A percentile compares a stretch with the other conserved stretches of the same genome.
Evolutionary conservation across 768 basidiomycete genomes (phyloP).

Genomic region (Suillus subalutaceus): DNA sequence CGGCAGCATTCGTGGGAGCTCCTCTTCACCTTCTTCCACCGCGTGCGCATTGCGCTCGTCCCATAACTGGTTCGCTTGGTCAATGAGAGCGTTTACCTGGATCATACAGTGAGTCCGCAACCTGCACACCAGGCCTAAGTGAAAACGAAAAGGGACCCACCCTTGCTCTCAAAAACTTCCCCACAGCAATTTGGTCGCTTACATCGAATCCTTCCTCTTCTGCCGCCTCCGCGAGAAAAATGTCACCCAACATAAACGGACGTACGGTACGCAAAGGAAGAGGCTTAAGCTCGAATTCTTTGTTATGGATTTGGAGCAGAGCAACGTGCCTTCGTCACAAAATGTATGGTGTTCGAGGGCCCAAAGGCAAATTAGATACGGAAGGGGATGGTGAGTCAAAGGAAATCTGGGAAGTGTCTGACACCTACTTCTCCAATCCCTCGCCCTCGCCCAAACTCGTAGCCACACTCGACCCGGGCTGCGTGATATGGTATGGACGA

Average conservation of each 20-base stretch:
- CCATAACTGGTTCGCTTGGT: constrained; percentile 76
- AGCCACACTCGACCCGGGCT: constrained; percentile 94
- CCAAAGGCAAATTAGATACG: background rate
- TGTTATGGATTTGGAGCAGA: constrained; percentile 83
- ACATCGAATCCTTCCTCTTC: constrained; percentile 79
- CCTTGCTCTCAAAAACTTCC: constrained; percentile 75
- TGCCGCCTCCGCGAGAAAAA: constrained; percentile 73
- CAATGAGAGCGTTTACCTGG: constrained; percentile 80
- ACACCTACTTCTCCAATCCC: constrained; percentile 78
- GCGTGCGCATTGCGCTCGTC: constrained; percentile 72
- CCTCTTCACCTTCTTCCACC: constrained; percentile 60
- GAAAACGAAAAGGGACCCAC: constrained; percentile 37
- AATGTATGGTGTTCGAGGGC: background rate
- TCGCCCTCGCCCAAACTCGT: constrained; percentile 95
- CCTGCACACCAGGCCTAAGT: background rate
- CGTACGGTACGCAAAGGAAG: constrained; percentile 90
- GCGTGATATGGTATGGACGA: constrained; percentile 88
- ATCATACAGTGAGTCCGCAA: constrained; percentile 7
- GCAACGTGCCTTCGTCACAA: constrained; percentile 76
- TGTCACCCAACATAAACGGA: constrained; percentile 89
- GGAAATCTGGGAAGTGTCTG: background rate
- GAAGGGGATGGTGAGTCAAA: background rate
- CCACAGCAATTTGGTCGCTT: constrained; percentile 80
- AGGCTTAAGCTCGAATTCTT: constrained; percentile 84
- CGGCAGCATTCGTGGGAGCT: constrained; percentile 75